Conservation (phyloP, 2,329 filamentous ascomycete genomes). For the Elsinoe australis region DNA sequence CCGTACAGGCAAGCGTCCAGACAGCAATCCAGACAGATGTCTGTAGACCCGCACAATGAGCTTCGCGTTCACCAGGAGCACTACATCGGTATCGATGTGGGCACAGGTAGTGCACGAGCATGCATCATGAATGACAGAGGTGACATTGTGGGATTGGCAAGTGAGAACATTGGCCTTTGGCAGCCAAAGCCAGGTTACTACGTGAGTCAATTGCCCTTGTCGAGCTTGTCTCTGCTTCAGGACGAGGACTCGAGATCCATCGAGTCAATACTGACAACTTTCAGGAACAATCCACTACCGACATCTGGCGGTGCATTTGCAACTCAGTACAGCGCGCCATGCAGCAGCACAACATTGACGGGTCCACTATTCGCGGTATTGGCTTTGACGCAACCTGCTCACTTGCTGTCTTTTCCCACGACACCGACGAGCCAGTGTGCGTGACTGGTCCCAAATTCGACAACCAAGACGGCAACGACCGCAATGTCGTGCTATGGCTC, state of each 20-base stretch:
- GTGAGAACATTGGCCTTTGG: conserved; percentile 47
- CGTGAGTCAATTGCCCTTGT: conserved; percentile 36
- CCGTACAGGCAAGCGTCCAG: conserved; percentile 30
- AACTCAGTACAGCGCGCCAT: conserved; percentile 76
- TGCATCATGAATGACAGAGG: conserved; percentile 90
- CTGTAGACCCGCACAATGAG: conserved; percentile 48
- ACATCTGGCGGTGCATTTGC: conserved; percentile 96
- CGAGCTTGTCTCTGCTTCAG: no score
- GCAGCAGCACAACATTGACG: conserved; percentile 70
- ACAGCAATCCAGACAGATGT: conserved; percentile 41
- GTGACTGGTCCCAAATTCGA: conserved; percentile 84
- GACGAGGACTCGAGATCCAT: not conserved
- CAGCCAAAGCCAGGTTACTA: conserved; percentile 50
- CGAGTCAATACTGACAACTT: conserved; percentile 17
- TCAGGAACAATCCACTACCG: conserved; percentile 92
- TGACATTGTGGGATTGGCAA: conserved; percentile 63
- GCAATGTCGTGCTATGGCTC: conserved; percentile 95
- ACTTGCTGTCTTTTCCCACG: conserved; percentile 77
- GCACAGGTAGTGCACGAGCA: conserved; percentile 87
- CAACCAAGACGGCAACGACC: conserved; percentile 66
- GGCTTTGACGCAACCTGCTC: conserved; percentile 99
- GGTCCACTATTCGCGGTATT: conserved; percentile 71
- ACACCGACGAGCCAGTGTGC: conserved; percentile 84
- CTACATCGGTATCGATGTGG: conserved; percentile 87
- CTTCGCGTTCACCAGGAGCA: conserved; percentile 51